These are phyloP conservation scores for Fusarium haematococcum DNA, from an alignment of 2,329 filamentous ascomycete genomes.

Conservation along the genomic window DNA sequence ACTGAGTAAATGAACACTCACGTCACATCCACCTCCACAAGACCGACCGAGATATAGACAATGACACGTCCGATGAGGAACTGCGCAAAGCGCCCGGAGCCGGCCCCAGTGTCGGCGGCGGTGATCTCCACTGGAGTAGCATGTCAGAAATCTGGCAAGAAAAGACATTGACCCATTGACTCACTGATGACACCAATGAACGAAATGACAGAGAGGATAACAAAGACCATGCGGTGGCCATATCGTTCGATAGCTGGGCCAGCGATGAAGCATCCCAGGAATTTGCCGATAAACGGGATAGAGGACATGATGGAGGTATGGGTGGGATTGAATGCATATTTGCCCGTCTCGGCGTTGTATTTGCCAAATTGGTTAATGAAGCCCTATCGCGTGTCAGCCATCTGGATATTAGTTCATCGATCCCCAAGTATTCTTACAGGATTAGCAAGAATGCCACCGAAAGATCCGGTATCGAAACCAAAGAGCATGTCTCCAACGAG, in stretches of 20 bases:
- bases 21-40: conserved; percentile 17
- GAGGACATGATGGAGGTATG: conserved; percentile 5
- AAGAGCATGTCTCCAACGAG: conserved; percentile 17
- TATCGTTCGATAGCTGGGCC: conserved; percentile 13
- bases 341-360: neutral
- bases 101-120: neutral
- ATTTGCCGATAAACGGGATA: conserved; percentile 12
- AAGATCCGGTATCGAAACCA: conserved; percentile 7
- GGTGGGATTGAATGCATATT: neutral
- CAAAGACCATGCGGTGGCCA: conserved; percentile 9
- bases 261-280: conserved; percentile 11
- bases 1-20: neutral
- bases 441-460: conserved; percentile 12
- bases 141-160: neutral
- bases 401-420: neutral
- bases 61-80: conserved; percentile 15
- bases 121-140: neutral
- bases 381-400: neutral
- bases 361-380: neutral
- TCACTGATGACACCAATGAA: conserved; percentile 10
- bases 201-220: conserved; percentile 7
- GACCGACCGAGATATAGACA: conserved; percentile 14
- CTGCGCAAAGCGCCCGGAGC: conserved; percentile 8
- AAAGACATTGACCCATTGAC: neutral
- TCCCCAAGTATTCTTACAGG: neutral